A percentile compares a stretch with the other conserved stretches of the same genome.
Evolutionary conservation across 352 stramenopile genomes (phyloP).

Genomic region (Phytopythium montanum): DNA sequence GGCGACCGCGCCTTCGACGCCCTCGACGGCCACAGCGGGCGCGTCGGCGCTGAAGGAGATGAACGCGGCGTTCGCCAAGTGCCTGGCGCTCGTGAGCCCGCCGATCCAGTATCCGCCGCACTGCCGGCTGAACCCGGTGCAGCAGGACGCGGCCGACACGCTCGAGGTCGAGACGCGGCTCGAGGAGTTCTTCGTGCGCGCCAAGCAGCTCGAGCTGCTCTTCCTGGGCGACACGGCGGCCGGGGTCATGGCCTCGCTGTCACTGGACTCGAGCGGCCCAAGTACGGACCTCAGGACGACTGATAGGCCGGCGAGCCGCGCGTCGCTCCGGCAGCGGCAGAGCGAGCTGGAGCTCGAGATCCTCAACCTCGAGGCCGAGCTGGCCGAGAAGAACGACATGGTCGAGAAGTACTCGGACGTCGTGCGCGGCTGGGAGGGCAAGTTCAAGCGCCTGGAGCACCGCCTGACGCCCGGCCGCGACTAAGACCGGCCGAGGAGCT

Average conservation of each 20-base stretch:
- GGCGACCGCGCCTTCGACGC: not conserved
- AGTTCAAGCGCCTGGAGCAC: slow-evolving; percentile 76
- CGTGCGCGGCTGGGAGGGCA: slow-evolving; percentile 79
- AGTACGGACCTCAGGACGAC: not conserved
- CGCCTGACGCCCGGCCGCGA: slow-evolving; percentile 59
- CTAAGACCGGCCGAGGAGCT: slow-evolving; percentile 9
- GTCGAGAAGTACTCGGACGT: slow-evolving; percentile 85
- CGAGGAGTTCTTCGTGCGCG: slow-evolving; percentile 75
- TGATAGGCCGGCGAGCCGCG: not conserved
- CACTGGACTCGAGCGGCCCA: not conserved
- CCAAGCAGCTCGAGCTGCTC: slow-evolving; percentile 79
- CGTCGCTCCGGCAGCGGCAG: slow-evolving; percentile 17
- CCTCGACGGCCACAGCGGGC: slow-evolving; percentile 9
- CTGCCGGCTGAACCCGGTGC: slow-evolving; percentile 80
- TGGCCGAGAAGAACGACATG: slow-evolving; percentile 82
- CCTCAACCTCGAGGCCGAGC: slow-evolving; percentile 63
- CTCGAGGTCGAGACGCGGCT: slow-evolving; percentile 64
- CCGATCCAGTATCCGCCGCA: slow-evolving; percentile 83
- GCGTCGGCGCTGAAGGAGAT: slow-evolving; percentile 54
- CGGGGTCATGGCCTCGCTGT: slow-evolving; percentile 3
- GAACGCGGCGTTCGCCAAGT: slow-evolving; percentile 73
- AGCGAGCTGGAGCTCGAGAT: slow-evolving; percentile 76
- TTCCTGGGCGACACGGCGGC: slow-evolving; percentile 28
- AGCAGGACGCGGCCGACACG: slow-evolving; percentile 73
- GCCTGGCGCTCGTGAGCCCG: slow-evolving; percentile 68